phyloP scores from a whole-genome alignment of 192 early-diverging fungal genomes.

The Funneliformis geosporum region DNA sequence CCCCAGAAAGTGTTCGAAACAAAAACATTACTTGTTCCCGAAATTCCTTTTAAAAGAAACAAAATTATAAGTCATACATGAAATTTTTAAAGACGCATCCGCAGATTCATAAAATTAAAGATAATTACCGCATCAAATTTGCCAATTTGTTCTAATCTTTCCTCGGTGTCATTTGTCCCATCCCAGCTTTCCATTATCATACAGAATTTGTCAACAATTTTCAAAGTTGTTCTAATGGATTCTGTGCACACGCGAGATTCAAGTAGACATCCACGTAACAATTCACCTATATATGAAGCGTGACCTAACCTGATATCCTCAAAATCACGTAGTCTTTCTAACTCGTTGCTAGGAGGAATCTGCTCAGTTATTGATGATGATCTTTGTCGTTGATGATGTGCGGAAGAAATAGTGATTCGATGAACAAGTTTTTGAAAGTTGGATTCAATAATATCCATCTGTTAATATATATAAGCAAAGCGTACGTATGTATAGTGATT shows the following conservation, averaged over 20 bases:
- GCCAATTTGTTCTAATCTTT: constrained; percentile 30
- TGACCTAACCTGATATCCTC: constrained; percentile 46
- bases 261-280: constrained; percentile 42
- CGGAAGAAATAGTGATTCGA: constrained; percentile 30
- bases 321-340: constrained; percentile 35
- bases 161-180: not conserved
- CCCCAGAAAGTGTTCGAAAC: constrained; percentile 37
- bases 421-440: constrained; percentile 39
- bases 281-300: constrained; percentile 34
- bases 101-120: not conserved
- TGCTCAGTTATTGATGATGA: not conserved
- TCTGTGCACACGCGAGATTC: constrained; percentile 33
- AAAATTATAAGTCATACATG: not conserved
- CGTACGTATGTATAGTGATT: not conserved
- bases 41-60: constrained; percentile 35
- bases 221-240: constrained; percentile 30
- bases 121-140: constrained; percentile 37
- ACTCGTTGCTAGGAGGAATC: not conserved
- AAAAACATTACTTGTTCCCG: constrained; percentile 22
- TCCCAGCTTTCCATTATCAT: constrained; percentile 31
- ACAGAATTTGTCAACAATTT: constrained; percentile 36
- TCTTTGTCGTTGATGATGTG: constrained; percentile 2
- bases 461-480: constrained; percentile 1
- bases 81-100: not conserved
- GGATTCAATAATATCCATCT: constrained; percentile 49